Evolutionary conservation across 2,329 filamentous ascomycete species (phyloP).

Genomic region (Scedosporium dehoogii): DNA sequence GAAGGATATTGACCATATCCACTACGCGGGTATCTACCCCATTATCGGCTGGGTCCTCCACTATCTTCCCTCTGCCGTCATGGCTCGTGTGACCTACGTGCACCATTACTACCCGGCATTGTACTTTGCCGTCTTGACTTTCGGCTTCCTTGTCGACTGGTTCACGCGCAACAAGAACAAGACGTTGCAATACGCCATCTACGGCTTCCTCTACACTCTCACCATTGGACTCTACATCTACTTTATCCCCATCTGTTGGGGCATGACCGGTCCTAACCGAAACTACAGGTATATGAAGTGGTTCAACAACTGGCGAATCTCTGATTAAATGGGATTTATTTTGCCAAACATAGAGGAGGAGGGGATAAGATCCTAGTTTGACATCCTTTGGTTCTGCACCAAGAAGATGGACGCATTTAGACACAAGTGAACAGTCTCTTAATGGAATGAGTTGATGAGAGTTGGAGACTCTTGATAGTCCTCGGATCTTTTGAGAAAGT

Average conservation of each 20-base stretch:
- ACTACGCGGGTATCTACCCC: conserved; percentile 88
- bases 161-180: conserved; percentile 57
- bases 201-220: conserved; percentile 60
- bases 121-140: conserved; percentile 87
- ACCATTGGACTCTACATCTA: conserved; percentile 77
- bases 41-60: conserved; percentile 91
- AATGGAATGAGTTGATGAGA: background rate
- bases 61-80: conserved; percentile 90
- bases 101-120: conserved; percentile 98
- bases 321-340: conserved; percentile 37
- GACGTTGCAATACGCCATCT: conserved; percentile 57
- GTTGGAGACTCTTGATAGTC: background rate
- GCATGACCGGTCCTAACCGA: conserved; percentile 77
- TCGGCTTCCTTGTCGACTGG: conserved; percentile 87
- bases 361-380: background rate
- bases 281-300: conserved; percentile 91
- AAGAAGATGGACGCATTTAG: background rate
- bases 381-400: background rate
- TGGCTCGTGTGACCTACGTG: conserved; percentile 98
- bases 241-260: conserved; percentile 92
- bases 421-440: background rate
- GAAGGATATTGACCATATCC: conserved; percentile 82
- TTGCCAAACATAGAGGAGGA: background rate
- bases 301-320: conserved; percentile 79
- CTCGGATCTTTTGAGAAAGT: background rate